phyloP scores from a whole-genome alignment of 768 basidiomycete species.

The Hericium alpestre region DNA sequence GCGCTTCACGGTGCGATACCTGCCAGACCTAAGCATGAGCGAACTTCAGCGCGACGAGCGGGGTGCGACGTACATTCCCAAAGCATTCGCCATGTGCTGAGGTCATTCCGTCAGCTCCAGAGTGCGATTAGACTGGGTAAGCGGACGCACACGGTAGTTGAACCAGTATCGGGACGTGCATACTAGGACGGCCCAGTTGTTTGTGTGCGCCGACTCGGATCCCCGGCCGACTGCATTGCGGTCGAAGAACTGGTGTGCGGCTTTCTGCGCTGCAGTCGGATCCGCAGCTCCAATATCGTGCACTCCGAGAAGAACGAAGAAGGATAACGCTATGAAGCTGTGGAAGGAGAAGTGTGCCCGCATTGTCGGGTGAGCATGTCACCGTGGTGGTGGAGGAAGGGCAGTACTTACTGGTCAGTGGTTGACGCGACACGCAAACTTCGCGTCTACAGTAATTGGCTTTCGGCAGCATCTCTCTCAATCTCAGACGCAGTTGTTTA shows the following conservation, averaged over 20 bases:
- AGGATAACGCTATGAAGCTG: not conserved
- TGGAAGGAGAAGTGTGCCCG: not conserved
- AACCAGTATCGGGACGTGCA: constrained; percentile 96
- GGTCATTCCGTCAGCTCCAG: not conserved
- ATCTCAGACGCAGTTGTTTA: not conserved
- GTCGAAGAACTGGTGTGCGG: constrained; percentile 3
- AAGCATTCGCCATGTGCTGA: constrained; percentile 96
- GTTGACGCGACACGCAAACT: not conserved
- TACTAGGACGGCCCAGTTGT: constrained; percentile 98
- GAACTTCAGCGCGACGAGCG: not conserved
- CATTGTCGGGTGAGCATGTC: not conserved
- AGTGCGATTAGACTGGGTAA: not conserved
- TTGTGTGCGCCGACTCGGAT: constrained; percentile 54
- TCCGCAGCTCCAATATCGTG: not conserved
- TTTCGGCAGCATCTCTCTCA: not conserved
- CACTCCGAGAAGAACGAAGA: not conserved
- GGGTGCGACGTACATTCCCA: constrained; percentile 69
- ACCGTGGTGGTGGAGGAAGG: not conserved
- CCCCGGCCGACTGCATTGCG: constrained; percentile 1
- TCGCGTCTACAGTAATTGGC: not conserved
- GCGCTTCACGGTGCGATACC: constrained; percentile 97
- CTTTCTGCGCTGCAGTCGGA: not conserved
- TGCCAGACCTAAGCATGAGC: constrained; percentile 18
- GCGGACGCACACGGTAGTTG: constrained; percentile 77
- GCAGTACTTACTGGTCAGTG: too few species aligned